Evolutionary conservation across 208 protist species (phyloP), one percentile per base, ranked within the genome.

Genomic region (Leptomonas seymouri): DNA sequence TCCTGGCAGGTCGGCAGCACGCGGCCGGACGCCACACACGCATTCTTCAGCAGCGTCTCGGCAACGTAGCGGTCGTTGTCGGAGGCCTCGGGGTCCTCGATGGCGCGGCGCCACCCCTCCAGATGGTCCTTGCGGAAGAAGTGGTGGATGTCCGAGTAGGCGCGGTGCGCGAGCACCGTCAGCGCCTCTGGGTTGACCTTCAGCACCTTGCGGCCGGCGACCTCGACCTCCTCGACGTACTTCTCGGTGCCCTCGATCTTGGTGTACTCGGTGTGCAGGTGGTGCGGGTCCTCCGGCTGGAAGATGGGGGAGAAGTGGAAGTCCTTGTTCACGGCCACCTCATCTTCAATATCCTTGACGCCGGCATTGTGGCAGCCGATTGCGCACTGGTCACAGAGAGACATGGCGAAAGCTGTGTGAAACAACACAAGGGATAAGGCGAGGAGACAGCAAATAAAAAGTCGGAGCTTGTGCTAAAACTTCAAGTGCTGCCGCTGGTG

Each of bases 61-160:
- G 97, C 97, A 27, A 99, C 97, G 82, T 98, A 99, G 56, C 87
- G 79, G 73, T 99, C 98, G 86, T 99, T 99, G 62, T 94, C 73
- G 6, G 90, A 96, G 15, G 98, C 92, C 83, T 99, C 97, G 6
- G 90, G 86, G 73, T 99, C 98, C 15, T 99, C 85, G 46, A 99
- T 91, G 71, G 99, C 97, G 64, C 93, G 94, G 44, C 80, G 61
- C 81, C 98, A 94, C 30, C 97, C 96, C 59, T 96, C 76, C 23
- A 99, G 90, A 80, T 99, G 97, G 62, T 94, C 91, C 39, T 93
- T 91, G 49, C 98, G 91, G 58, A 99, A 95, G 54, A 98, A 93
- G 87, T 99, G 94, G 53, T 96, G 89, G 50, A 99, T 94, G 66
- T 98, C 96, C 28, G 81, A 85, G 77, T 97, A 97, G 45, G 96